These are phyloP conservation scores for Tetrastigma voinierianum DNA, from an alignment of 164 flowering plant genomes.

Conservation along the genomic window DNA sequence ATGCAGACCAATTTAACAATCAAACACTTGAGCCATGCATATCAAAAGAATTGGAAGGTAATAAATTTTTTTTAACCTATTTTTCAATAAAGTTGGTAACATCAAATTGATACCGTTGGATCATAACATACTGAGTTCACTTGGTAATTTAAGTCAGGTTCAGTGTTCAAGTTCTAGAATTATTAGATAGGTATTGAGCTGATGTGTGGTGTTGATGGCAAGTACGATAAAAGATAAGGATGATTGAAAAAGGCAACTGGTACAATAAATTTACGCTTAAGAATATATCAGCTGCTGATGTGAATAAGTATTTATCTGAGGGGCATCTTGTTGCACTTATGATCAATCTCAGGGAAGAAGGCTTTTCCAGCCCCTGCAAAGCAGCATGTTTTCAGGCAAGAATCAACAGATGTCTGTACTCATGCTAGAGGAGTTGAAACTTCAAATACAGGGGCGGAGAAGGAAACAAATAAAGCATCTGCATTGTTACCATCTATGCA, in stretches of 20 bases:
- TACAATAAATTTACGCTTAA: not conserved
- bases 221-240: not conserved
- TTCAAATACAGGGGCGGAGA: not conserved
- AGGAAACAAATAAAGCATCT: not conserved
- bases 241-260: not conserved
- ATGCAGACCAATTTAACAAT: not conserved
- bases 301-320: not conserved
- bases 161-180: no score
- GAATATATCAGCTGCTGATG: not conserved
- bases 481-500: not conserved
- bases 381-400: not conserved
- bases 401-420: not conserved
- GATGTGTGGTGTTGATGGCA: no score
- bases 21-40: not conserved
- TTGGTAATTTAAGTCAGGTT: no score
- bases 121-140: no score
- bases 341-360: not conserved
- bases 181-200: no score
- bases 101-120: not conserved
- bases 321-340: not conserved
- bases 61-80: not conserved
- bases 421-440: not conserved
- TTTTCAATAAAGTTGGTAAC: not conserved
- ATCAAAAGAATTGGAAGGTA: conserved; percentile 3
- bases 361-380: not conserved